Evolutionary conservation across 345 rosid species (phyloP), one percentile per base, ranked within the genome.

Genomic region (Eucalyptus erythrocorys): DNA sequence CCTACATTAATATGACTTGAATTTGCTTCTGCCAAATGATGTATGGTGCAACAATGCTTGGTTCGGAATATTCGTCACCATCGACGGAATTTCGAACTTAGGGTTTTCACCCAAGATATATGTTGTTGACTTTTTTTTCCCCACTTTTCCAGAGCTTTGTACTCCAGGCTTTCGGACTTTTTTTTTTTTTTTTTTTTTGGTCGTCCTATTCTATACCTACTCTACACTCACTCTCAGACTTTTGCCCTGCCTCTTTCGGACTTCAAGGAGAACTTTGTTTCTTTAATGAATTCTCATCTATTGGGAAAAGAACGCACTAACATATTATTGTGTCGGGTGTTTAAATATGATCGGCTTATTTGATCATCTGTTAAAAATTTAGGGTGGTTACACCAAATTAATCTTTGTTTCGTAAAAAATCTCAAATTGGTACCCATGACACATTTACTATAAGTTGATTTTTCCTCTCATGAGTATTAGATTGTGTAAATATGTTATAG

Each of bases 381-480:
- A 64, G 37, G 40, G 9, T 66, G 5, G 11, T 10, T 16, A 32
- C n/a, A 27, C 68, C 68, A 66, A 66, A 32, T 10, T 32, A 37
- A 68, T 34, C 0, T 34, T 19, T 15, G 0, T 34, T 40, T 34
- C 0, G 1, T 9, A 9, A 68, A 34, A 34, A 34, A 9, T 68
- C 42, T 37, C 24, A 68, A 68, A 68, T 17, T 3, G 26, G 40
- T 13, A 30, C 4, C 13, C 19, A 14, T 1, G 19, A 7, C 17
- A n/a, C 71, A 64, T 59, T 59, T 59, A 59, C 3, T 3, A 3
- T 64, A n/a, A 4, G 2, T 32, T 64, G 14, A 30, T 64, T 13
- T 61, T 64, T n/a, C 37, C 5, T 64, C 19, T n/a, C 34, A 14
- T 0, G 1, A 13, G 8, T 30, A 64, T n/a, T n/a, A 53, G 10